Conservation (phyloP, 2,329 filamentous ascomycete species). For the Orbilia oligospora region DNA sequence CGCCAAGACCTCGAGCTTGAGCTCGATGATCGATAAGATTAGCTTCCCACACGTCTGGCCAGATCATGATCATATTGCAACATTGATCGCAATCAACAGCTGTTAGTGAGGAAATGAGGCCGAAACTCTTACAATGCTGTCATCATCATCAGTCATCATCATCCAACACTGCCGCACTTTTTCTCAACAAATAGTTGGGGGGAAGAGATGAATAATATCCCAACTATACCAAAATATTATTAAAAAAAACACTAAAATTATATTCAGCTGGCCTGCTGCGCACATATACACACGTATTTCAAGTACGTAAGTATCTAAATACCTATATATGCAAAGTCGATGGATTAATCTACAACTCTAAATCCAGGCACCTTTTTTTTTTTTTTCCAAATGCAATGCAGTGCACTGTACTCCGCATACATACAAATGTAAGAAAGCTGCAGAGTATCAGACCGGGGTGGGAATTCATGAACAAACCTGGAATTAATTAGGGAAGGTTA, state of each 20-base stretch:
- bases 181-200: neutral
- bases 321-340: too few relatives aligned
- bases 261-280: constrained; percentile 1
- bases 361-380: neutral
- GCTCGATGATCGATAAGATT: neutral
- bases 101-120: constrained; percentile 1
- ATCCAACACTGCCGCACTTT: constrained; percentile 9
- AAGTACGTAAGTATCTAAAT: neutral
- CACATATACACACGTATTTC: neutral
- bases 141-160: neutral
- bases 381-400: neutral
- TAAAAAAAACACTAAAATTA: neutral
- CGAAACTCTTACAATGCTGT: neutral
- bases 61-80: neutral
- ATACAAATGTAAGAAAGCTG: neutral
- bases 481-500: neutral
- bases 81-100: neutral
- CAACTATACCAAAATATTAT: neutral
- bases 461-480: constrained; percentile 11
- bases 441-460: neutral
- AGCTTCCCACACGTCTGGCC: neutral
- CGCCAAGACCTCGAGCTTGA: neutral
- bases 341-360: neutral
- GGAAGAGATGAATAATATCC: too few relatives aligned
- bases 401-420: too few relatives aligned